Base-by-base conservation (phyloP, 1,284 basidiomycete species). In the Albatrellus sp. region DNA sequence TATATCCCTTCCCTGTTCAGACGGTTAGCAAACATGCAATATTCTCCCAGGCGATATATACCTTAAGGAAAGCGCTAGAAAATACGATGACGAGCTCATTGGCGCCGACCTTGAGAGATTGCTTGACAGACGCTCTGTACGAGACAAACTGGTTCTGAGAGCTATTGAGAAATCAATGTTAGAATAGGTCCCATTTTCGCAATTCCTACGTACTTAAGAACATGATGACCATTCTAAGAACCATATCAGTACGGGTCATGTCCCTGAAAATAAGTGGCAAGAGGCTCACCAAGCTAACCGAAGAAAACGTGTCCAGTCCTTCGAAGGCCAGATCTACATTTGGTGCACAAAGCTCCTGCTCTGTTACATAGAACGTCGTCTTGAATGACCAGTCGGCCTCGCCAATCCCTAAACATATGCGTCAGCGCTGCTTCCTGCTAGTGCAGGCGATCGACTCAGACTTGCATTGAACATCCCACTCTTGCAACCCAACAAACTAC, bases 401-500 rank as follows among this genome's bases (percentile, higher is more conserved):
- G 19, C 87, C 88, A 40, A 93, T 68, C 90, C 90, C 89, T 91
- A 49, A 30, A 7, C 30, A 44, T 28, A 11, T 17, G 37, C 29
- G 24, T 43, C 14, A 43, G 36, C 7, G 19, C 37, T 52, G 59
- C 16, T 40, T 4, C 9, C 6, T 11, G 10, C 9, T 9, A 16
- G 9, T 13, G 10, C 2, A 7, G 14, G 19, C 33, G 20, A 43
- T 29, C 62, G 37, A 39, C 4, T 37, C 7, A 39, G 14, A 42
- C 56, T 57, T 52, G 80, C 90, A 92, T 65, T 93, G 90, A 9
- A 90, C 82, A 53, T 88, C 80, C 80, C 84, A 90, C 60, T 94
- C 90, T 49, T 84, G 73, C 46, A 89, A 63, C 9, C 79, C 81
- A 35, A 85, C 54, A 52, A 84, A 84, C 79, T 86, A 30, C 40